Base-by-base conservation (phyloP, 805 yeast genomes). In the Debaryomyces tyrocola region DNA sequence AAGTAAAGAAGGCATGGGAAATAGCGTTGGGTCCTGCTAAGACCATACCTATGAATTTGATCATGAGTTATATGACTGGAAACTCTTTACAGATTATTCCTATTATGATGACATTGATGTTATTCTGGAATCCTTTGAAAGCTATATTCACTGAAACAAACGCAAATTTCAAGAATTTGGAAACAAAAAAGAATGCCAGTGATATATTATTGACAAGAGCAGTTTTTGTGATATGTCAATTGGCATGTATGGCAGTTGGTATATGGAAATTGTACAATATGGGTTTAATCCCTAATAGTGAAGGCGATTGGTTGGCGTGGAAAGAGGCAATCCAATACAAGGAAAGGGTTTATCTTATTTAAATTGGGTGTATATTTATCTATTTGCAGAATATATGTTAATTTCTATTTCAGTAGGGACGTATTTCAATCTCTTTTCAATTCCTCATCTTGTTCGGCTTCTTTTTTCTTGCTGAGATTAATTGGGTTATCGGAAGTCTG, bases 51-150 rank as follows among this genome's bases (percentile, higher is more conserved):
- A 87, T 90, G 95, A 94, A 89, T 59, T 64, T 87, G 41, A 70
- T 89, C 40, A 89, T 92, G 96, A 83, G 90, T 50, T 94, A 89
- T 64, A 88, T 92, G 89, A 83, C 96, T 0, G 98, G 98, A 28
- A 85, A 86, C 57, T 80, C 95, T 3, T 70, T 94, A 21, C 98
- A 94, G 58, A 77, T 92, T 54, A 90, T 92, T 52, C 94, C 97
- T 3, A 86, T 92, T 40, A 84, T 90, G 69, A 91, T 90, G 87
- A 85, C 96, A 0, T 63, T 87, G 24, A 89, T 85, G 89, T 72
- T 92, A 55, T 81, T 94, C 53, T 78, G 87, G 52, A 83, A 82
- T 40, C 94, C 97, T 0, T 57, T 89, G 33, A 83, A 81, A 56
- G 89, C 95, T 20, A 83, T 94, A 1, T 62, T 84, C 33, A 66